These are phyloP conservation scores for Chytridiales sp. DNA, from an alignment of 371 early-diverging fungal species.

Conservation along the genomic window DNA sequence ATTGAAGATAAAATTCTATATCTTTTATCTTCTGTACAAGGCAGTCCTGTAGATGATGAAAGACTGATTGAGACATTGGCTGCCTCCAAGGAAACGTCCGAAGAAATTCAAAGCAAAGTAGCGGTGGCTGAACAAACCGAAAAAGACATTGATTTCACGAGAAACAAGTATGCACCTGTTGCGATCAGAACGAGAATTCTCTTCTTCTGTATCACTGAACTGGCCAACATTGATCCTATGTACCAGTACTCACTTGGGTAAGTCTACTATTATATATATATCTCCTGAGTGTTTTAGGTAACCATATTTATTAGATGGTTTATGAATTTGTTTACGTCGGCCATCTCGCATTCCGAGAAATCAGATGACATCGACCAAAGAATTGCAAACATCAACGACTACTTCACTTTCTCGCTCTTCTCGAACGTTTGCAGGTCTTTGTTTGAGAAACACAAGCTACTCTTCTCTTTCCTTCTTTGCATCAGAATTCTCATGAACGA, in stretches of 20 bases:
- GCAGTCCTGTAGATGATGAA: conserved; percentile 64
- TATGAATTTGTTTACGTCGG: conserved; percentile 57
- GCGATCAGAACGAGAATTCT: conserved; percentile 56
- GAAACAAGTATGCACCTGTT: conserved; percentile 57
- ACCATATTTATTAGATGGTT: too few relatives aligned
- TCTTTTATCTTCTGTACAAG: conserved; percentile 61
- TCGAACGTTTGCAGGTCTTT: conserved; percentile 58
- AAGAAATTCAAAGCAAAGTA: conserved; percentile 59
- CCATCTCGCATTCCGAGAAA: conserved; percentile 55
- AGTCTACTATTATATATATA: too few relatives aligned
- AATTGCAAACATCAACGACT: conserved; percentile 54
- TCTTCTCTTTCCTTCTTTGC: conserved; percentile 56
- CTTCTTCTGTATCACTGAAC: conserved; percentile 64
- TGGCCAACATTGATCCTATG: conserved; percentile 62
- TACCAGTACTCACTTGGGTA: conserved; percentile 61
- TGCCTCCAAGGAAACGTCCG: conserved; percentile 60
- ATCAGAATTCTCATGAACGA: conserved; percentile 60
- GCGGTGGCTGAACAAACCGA: conserved; percentile 58
- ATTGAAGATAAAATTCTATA: conserved; percentile 65
- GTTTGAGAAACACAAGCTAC: conserved; percentile 61
- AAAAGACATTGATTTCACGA: conserved; percentile 56
- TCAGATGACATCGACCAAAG: conserved; percentile 50
- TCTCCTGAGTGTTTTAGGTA: too few relatives aligned
- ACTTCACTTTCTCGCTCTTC: conserved; percentile 60
- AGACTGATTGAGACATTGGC: conserved; percentile 61